A percentile compares a stretch with the other conserved stretches of the same genome.
Conservation (phyloP, 2,329 filamentous ascomycete species). For the Pseudodiploospora longispora region DNA sequence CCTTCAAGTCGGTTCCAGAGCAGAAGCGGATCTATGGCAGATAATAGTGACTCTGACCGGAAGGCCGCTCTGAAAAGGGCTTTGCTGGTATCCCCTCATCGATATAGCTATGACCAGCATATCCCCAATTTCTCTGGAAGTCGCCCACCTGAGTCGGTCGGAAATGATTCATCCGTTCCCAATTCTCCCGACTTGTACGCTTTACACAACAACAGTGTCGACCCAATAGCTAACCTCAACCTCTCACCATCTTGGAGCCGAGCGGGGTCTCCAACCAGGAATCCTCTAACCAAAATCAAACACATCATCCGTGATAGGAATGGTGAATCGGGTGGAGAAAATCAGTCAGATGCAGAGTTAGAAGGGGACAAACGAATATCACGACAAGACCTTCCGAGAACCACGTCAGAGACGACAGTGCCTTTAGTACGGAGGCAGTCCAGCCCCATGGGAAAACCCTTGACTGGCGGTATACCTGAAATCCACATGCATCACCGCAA, state of each 20-base stretch:
- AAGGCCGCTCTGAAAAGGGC: slow-evolving; percentile 16
- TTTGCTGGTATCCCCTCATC: slow-evolving; percentile 14
- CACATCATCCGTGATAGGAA: slow-evolving; percentile 48
- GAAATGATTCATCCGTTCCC: slow-evolving; percentile 37
- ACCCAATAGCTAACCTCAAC: slow-evolving; percentile 54
- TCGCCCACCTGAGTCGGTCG: slow-evolving; percentile 31
- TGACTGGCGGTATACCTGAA: slow-evolving; percentile 20
- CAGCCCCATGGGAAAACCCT: slow-evolving; percentile 25
- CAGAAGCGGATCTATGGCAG: slow-evolving; percentile 29
- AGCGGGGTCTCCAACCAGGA: slow-evolving; percentile 54
- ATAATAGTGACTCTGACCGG: slow-evolving; percentile 33
- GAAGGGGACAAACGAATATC: slow-evolving; percentile 19
- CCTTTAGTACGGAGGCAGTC: slow-evolving; percentile 5
- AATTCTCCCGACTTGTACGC: slow-evolving; percentile 45
- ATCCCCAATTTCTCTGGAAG: slow-evolving; percentile 43
- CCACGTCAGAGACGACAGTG: slow-evolving; percentile 16
- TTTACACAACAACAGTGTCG: slow-evolving; percentile 38
- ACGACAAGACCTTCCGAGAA: slow-evolving; percentile 16
- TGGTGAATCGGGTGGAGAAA: slow-evolving; percentile 33
- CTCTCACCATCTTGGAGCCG: slow-evolving; percentile 57
- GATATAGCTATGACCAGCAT: slow-evolving; percentile 24
- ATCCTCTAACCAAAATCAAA: slow-evolving; percentile 48
- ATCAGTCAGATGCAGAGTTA: slow-evolving; percentile 24
- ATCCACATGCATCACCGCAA: slow-evolving; percentile 19
- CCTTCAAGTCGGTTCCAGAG: slow-evolving; percentile 23